A percentile compares a stretch with the other conserved stretches of the same genome.
Evolutionary conservation across 2,329 filamentous ascomycete genomes (phyloP).

Genomic region (Hypomyces rosellus): DNA sequence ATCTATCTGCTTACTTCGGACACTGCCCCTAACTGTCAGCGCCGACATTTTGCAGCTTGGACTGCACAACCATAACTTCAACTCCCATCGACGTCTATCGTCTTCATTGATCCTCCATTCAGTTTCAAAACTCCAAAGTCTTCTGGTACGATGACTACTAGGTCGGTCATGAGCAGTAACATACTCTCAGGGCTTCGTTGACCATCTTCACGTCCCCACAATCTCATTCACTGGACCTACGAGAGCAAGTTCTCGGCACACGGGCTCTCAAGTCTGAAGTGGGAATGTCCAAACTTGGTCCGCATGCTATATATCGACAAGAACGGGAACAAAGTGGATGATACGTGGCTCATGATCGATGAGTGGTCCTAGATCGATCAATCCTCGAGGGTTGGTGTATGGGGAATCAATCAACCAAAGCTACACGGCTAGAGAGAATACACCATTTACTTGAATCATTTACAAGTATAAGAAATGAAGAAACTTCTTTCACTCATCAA

Average conservation of each 20-base stretch:
- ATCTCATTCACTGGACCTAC: conserved; percentile 51
- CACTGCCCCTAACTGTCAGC: too few species aligned
- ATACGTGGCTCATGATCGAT: conserved; percentile 36
- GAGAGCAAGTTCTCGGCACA: conserved; percentile 48
- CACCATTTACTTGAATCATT: conserved; percentile 4
- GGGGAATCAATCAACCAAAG: conserved; percentile 3
- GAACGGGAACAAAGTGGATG: conserved; percentile 20
- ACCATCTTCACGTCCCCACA: conserved; percentile 55
- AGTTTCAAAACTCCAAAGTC: conserved; percentile 63
- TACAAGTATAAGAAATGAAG: neutral
- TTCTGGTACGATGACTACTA: conserved; percentile 51
- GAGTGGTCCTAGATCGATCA: conserved; percentile 30
- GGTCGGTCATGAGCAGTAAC: conserved; percentile 54
- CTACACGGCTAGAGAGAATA: neutral
- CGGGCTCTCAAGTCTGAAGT: conserved; percentile 49
- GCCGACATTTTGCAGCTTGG: too few species aligned
- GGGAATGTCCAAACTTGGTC: conserved; percentile 59
- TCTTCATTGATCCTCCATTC: conserved; percentile 51
- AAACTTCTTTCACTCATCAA: too few species aligned
- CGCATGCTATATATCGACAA: conserved; percentile 41
- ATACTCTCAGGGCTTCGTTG: conserved; percentile 48
- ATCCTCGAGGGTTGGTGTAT: conserved; percentile 21
- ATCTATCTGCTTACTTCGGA: too few species aligned
- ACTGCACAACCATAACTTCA: conserved; percentile 43
- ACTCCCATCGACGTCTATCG: conserved; percentile 51